Evolutionary conservation across 108 stramenopile species (phyloP).

Genomic region (Discostella pseudostelligera): DNA sequence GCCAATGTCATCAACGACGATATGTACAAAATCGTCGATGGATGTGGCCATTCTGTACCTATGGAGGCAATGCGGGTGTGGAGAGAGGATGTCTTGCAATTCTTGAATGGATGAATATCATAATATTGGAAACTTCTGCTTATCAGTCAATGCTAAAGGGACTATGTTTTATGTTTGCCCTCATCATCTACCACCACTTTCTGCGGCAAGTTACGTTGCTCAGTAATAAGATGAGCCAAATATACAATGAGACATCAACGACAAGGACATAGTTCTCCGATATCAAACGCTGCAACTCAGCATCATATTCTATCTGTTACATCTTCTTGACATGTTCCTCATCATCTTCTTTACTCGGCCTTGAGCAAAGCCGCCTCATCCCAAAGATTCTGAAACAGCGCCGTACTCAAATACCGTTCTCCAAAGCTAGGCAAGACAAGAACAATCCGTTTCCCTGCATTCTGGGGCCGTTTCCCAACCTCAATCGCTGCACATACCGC

Average conservation of each 20-base stretch:
- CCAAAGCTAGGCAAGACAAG: slow-evolving; percentile 66
- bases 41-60: slow-evolving; percentile 59
- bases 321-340: neutral
- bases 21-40: slow-evolving; percentile 33
- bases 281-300: no score
- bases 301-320: no score
- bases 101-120: slow-evolving; percentile 26
- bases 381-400: slow-evolving; percentile 88
- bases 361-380: slow-evolving; percentile 82
- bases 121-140: no score
- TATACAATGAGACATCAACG: no score
- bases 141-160: no score
- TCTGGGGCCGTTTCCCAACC: slow-evolving; percentile 66
- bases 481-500: slow-evolving; percentile 65
- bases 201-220: no score
- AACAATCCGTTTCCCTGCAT: slow-evolving; percentile 72
- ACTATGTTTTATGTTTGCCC: no score
- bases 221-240: no score
- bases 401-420: slow-evolving; percentile 68
- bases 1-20: neutral
- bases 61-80: slow-evolving; percentile 52
- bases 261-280: no score
- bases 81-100: slow-evolving; percentile 48
- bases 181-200: no score
- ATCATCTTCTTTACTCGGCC: slow-evolving; percentile 53